Evolutionary conservation across 108 stramenopile species (phyloP), one percentile per base, ranked within the genome.

Genomic region (Mayamaea pseudoterrestris): DNA sequence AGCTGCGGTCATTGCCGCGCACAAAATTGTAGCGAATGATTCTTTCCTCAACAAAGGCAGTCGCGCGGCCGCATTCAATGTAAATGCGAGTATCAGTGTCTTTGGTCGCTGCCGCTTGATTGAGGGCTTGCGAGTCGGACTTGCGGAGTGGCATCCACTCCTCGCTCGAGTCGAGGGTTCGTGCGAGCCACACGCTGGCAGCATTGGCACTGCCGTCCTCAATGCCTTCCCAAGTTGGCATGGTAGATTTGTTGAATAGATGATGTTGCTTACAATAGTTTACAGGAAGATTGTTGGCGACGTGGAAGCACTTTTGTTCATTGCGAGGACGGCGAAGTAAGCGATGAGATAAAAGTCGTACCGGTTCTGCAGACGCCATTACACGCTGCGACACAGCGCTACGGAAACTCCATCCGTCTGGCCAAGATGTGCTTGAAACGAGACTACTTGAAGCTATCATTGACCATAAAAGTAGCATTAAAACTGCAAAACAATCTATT

Each of bases 151-250:
- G 32, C 32, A 12, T 12, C 12, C 32, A 34, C 12, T 34, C 12
- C 32, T 66, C 5, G 46, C 41, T 3, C n/a, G n/a, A n/a, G n/a
- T n/a, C n/a, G n/a, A n/a, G n/a, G n/a, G n/a, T n/a, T n/a, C 71
- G 55, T 1, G 58, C 53, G 1, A 77, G 60, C 78, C 78, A 80
- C 20, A 80, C 60, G 18, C 61, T 45, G 13, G 55, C 54, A 14
- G 74, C 65, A 46, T 53, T 49, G 3, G 71, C 50, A 24, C 71
- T 62, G 29, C 68, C 71, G 61, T 80, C 78, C 49, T 76, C 74
- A 27, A 80, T 76, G 12, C 70, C 69, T 41, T 73, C 74, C 78
- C 78, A 80, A 17, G 17, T 69, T 8, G 71, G 73, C 78, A 79
- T 79, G 44, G 7, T 41, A 41, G 12, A 12, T 11, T 8, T 11